Percentiles rank a stretch among this genome's conserved stretches.
phyloP scores from a whole-genome alignment of 805 yeast genomes.

The Starmera quercuum region DNA sequence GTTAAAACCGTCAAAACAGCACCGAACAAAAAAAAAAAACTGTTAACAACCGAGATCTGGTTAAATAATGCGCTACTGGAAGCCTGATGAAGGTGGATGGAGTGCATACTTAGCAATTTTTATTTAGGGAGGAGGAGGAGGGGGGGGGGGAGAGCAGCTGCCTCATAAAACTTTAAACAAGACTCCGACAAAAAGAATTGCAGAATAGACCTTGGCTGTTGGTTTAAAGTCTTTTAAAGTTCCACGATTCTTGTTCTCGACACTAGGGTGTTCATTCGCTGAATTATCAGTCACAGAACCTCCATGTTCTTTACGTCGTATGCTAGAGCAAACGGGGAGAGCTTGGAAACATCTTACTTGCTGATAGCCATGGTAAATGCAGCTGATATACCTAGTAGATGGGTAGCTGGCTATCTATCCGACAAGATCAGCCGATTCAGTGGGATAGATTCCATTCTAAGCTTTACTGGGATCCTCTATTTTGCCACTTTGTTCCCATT shows the following conservation, averaged over 20 bases:
- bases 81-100: no score
- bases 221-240: slow-evolving; percentile 35
- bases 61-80: no score
- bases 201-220: no score
- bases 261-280: slow-evolving; percentile 36
- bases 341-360: slow-evolving; percentile 30
- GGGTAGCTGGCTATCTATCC: slow-evolving; percentile 33
- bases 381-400: slow-evolving; percentile 35
- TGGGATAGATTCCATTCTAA: slow-evolving; percentile 32
- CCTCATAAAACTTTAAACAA: no score
- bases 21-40: no score
- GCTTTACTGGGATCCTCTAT: slow-evolving; percentile 22
- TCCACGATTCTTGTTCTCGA: slow-evolving; percentile 32
- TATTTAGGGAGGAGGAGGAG: no score
- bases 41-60: no score
- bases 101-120: no score
- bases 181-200: no score
- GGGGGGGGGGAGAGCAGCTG: no score
- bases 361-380: slow-evolving; percentile 38
- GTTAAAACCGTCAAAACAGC: no score
- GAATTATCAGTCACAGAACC: slow-evolving; percentile 38
- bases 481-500: slow-evolving; percentile 31
- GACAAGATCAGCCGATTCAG: slow-evolving; percentile 45
- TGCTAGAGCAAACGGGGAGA: slow-evolving; percentile 37
- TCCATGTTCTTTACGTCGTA: slow-evolving; percentile 45